Base-by-base conservation (phyloP, 345 rosid species). In the Nasturtium officinale region DNA sequence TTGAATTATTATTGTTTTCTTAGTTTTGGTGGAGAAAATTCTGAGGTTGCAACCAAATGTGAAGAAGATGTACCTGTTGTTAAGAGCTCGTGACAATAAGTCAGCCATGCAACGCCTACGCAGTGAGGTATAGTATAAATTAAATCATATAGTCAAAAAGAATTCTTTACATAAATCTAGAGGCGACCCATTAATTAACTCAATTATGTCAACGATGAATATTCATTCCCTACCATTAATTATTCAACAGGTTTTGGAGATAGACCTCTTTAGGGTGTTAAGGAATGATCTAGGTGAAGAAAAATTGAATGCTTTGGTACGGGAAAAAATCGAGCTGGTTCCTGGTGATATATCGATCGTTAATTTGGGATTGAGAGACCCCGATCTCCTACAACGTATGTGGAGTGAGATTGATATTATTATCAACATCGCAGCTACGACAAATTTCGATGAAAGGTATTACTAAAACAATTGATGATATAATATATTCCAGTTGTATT, bases 41-140 rank as follows among this genome's bases (percentile, higher is more conserved):
- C n/a, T 88, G 47, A 91, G 97, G 69, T 83, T 88, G 72, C 98
- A 94, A 67, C 97, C 97, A 23, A 86, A 91, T 75, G 87, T 91
- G 81, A 91, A 87, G 90, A 94, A 81, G 79, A 55, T 94, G 16
- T 94, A 87, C 67, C 92, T 94, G 72, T 87, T 94, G 17, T 38
- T 91, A 42, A 86, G 98, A 82, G 97, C 97, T 40, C 13, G 83
- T 2, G 95, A 88, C 74, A 50, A 81, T 43, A 82, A 87, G 66
- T 52, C 86, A 59, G 98, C 96, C 42, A 66, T 82, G 18, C 90
- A 78, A 30, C 90, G 97, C 21, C 79, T 94, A 57, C 86, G 79
- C 7, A 80, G 74, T 11, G 98, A 91, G 97, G 98, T 86, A 69
- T 73, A 11, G 1, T 54, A 12, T n/a, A 38, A 18, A 2, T 17